Conservation (phyloP, 1,284 basidiomycete genomes). For the Ustilago nuda region DNA sequence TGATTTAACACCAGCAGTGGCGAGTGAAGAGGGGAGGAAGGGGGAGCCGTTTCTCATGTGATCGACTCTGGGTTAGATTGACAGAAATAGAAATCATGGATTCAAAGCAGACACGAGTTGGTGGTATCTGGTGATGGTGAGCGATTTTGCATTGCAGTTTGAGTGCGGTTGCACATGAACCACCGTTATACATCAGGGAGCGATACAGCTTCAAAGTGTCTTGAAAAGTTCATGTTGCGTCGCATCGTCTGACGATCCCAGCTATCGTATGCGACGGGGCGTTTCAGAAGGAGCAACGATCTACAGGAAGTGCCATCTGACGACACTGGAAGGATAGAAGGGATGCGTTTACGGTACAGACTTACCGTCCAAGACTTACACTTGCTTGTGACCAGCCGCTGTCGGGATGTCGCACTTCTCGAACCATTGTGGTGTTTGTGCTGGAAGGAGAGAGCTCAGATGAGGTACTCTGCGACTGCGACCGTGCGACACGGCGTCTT, state of each 20-base stretch:
- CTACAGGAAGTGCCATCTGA: background rate
- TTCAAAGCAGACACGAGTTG: background rate
- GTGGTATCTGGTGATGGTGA: background rate
- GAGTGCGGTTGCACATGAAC: background rate
- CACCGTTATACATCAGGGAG: background rate
- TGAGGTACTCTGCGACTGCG: too few species aligned
- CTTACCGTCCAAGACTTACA: background rate
- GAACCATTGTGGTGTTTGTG: too few species aligned
- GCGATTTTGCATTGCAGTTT: background rate
- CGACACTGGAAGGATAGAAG: background rate
- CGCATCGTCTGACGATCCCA: background rate
- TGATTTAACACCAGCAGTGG: slow-evolving; percentile 71
- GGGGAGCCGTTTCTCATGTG: slow-evolving; percentile 23
- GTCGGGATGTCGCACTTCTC: too few species aligned
- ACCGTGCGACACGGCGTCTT: too few species aligned
- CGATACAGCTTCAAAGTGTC: background rate
- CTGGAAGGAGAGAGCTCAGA: too few species aligned
- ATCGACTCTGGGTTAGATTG: background rate
- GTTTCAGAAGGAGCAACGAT: background rate
- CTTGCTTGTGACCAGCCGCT: background rate
- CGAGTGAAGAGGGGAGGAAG: background rate
- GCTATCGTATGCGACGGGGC: background rate
- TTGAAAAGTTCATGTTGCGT: background rate
- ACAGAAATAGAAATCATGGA: background rate
- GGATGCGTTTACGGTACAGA: background rate